Conservation (phyloP, 164 flowering plant species). For the Pachysandra terminalis region DNA sequence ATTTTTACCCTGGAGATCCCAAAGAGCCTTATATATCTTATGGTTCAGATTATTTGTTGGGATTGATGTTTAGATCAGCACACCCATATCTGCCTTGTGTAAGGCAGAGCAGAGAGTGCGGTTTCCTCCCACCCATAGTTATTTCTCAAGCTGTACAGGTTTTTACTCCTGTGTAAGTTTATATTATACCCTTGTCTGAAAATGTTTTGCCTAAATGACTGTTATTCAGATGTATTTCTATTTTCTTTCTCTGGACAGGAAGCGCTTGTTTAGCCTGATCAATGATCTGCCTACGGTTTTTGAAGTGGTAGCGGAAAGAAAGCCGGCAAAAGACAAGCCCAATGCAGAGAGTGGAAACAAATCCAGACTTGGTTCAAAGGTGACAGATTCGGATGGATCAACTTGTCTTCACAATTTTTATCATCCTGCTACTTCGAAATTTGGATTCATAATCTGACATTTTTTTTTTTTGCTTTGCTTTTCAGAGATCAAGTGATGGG, state of each 20-base stretch:
- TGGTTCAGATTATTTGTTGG: too few species aligned
- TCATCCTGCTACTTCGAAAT: too few species aligned
- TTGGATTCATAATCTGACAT: too few species aligned
- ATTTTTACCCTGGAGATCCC: too few species aligned
- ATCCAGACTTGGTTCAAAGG: slow-evolving; percentile 60
- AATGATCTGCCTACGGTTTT: slow-evolving; percentile 86
- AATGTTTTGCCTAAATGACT: background rate
- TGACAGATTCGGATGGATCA: slow-evolving; percentile 5
- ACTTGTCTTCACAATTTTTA: background rate
- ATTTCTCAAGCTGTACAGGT: background rate
- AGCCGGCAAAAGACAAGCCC: slow-evolving; percentile 68
- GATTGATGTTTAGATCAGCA: background rate
- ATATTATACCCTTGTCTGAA: background rate
- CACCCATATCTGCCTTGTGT: background rate
- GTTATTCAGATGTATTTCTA: background rate
- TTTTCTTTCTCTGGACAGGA: slow-evolving; percentile 40
- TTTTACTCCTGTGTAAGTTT: background rate
- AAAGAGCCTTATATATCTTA: too few species aligned
- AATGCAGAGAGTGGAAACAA: slow-evolving; percentile 76
- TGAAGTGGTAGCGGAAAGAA: slow-evolving; percentile 82
- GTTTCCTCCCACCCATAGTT: background rate
- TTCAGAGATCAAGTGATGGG: slow-evolving; percentile 39
- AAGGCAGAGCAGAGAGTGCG: background rate
- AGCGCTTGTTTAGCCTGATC: slow-evolving; percentile 75
- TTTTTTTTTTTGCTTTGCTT: too few species aligned